Evolutionary conservation across 345 rosid genomes (phyloP).

Genomic region (Fremontodendron californicum): DNA sequence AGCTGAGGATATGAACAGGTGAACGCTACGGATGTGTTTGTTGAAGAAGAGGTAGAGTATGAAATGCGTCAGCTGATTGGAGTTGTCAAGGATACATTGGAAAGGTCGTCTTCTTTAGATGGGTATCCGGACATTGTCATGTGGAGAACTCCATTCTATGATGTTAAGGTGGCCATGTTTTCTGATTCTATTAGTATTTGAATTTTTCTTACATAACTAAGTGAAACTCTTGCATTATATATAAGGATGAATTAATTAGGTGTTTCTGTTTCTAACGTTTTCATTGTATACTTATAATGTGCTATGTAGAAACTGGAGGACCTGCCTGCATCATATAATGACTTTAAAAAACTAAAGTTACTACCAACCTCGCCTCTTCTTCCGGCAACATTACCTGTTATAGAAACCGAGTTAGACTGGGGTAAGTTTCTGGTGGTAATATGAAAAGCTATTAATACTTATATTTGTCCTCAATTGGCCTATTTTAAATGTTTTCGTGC

Average conservation of each 20-base stretch:
- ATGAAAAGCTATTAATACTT: neutral
- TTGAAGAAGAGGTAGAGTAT: constrained; percentile 78
- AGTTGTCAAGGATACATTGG: constrained; percentile 38
- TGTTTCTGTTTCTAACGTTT: neutral
- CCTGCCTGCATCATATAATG: constrained; percentile 58
- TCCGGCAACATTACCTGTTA: constrained; percentile 31
- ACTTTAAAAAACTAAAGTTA: constrained; percentile 48
- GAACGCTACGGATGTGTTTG: constrained; percentile 49
- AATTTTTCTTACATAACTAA: neutral
- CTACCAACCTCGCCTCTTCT: constrained; percentile 40
- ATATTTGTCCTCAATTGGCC: neutral
- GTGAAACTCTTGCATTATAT: neutral
- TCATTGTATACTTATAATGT: neutral
- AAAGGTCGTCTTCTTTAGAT: constrained; percentile 22
- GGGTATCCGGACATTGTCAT: constrained; percentile 27
- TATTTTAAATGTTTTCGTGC: neutral
- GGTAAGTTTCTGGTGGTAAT: constrained; percentile 41
- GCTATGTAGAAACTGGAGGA: constrained; percentile 39
- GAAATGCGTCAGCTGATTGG: constrained; percentile 38
- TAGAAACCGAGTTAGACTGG: constrained; percentile 52
- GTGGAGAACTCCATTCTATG: constrained; percentile 77
- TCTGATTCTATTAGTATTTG: constrained; percentile 3
- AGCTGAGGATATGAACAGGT: constrained; percentile 46
- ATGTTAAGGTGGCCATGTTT: constrained; percentile 43
- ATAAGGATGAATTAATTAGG: neutral